phyloP scores from a whole-genome alignment of 202 grass and related monocot species.

The Panicum virgatum region DNA sequence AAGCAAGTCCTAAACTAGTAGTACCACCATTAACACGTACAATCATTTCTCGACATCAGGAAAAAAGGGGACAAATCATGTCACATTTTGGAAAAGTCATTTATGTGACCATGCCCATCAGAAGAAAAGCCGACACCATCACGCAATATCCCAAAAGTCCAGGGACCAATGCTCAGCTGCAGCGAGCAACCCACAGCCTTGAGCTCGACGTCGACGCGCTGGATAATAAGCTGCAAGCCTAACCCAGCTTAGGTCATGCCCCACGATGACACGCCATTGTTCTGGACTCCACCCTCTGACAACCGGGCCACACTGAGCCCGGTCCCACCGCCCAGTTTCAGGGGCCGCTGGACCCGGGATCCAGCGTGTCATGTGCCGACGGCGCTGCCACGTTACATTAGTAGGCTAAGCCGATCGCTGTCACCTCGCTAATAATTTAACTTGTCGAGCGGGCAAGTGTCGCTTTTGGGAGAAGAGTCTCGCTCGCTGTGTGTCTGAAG shows the following conservation, averaged over 20 bases:
- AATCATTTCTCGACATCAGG: neutral
- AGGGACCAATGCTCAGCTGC: slow-evolving; percentile 27
- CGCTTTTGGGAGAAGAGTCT: slow-evolving; percentile 23
- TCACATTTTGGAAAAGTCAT: neutral
- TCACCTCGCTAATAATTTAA: neutral
- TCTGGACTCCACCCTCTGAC: slow-evolving; percentile 7
- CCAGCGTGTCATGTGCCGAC: neutral
- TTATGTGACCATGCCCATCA: neutral
- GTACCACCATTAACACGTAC: neutral
- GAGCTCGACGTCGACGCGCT: slow-evolving; percentile 3
- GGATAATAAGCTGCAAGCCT: slow-evolving; percentile 33
- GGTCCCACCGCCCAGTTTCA: slow-evolving; percentile 3
- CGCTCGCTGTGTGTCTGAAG: neutral
- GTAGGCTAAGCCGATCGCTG: slow-evolving; percentile 11
- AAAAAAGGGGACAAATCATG: neutral
- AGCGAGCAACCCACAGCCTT: neutral
- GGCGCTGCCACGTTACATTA: slow-evolving; percentile 1
- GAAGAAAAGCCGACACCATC: slow-evolving; percentile 3
- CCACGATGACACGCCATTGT: slow-evolving; percentile 9
- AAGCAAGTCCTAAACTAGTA: too few species aligned
- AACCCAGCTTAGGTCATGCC: slow-evolving; percentile 9
- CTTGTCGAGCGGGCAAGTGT: slow-evolving; percentile 32
- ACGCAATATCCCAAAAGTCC: slow-evolving; percentile 23
- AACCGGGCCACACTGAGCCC: neutral
- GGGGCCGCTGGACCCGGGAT: neutral